phyloP scores from a whole-genome alignment of 306 rosid genomes.

The Cicer arietinum region DNA sequence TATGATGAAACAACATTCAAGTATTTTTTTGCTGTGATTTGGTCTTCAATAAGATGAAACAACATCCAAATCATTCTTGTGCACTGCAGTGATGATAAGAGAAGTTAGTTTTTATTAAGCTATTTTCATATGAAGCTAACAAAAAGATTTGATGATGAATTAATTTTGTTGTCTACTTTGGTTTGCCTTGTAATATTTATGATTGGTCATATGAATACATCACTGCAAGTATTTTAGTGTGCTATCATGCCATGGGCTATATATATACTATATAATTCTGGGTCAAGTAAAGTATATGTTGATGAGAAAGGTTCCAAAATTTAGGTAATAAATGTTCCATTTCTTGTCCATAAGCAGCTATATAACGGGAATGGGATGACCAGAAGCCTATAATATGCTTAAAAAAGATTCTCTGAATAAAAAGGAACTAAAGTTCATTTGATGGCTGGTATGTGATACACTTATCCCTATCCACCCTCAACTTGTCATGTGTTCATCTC shows the following conservation, averaged over 20 bases:
- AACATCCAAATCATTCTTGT: neutral
- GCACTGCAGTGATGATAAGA: neutral
- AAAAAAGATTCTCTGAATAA: neutral
- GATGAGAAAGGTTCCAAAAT: neutral
- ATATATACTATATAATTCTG: neutral
- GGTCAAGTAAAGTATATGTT: neutral
- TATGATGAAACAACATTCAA: slow-evolving; percentile 2
- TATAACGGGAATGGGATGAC: neutral
- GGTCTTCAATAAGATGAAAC: neutral
- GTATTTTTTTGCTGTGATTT: neutral
- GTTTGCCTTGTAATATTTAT: neutral
- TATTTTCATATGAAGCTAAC: neutral
- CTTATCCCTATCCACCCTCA: no score
- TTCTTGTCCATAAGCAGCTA: neutral
- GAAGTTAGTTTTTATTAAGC: neutral
- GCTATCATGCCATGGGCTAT: neutral
- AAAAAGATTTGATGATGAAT: neutral
- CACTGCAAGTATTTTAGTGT: neutral
- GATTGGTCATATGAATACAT: neutral
- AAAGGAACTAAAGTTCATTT: neutral
- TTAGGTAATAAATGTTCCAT: neutral
- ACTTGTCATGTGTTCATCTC: no score
- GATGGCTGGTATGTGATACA: no score
- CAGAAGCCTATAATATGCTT: neutral
- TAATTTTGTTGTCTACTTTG: neutral